These are phyloP conservation scores for Mastigamoeba balamuthi DNA, from an alignment of 78 protist species.

Conservation along the genomic window DNA sequence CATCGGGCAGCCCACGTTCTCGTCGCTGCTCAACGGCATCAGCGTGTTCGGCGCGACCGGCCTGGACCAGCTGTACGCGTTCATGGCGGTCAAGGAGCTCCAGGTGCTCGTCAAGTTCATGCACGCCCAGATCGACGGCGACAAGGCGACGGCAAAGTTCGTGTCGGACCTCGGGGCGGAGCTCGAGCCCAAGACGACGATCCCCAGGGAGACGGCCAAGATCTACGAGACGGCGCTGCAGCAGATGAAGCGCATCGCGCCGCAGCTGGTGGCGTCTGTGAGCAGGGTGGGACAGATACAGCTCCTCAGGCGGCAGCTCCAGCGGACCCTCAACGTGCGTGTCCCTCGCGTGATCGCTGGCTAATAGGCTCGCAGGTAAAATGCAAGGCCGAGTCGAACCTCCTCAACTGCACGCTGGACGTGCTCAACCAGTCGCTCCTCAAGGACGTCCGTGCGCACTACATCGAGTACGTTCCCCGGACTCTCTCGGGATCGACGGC, in stretches of 20 bases:
- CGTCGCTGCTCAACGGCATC: slow-evolving; percentile 28
- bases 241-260: background rate
- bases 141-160: no score
- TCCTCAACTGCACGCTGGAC: slow-evolving; percentile 50
- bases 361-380: slow-evolving; percentile 25
- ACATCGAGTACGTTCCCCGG: slow-evolving; percentile 12
- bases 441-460: slow-evolving; percentile 60
- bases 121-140: slow-evolving; percentile 23
- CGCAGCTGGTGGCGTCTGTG: no score
- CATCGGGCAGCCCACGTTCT: slow-evolving; percentile 45
- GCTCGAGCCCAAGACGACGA: background rate
- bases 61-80: slow-evolving; percentile 57
- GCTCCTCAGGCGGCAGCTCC: slow-evolving; percentile 65
- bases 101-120: slow-evolving; percentile 36
- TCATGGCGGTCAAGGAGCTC: slow-evolving; percentile 69
- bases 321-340: slow-evolving; percentile 30
- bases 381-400: slow-evolving; percentile 54
- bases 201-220: background rate
- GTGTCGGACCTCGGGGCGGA: no score
- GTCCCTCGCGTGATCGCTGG: background rate
- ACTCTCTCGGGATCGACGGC: background rate
- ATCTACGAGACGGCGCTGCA: background rate
- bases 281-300: slow-evolving; percentile 71
- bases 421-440: slow-evolving; percentile 51
- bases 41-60: slow-evolving; percentile 70